phyloP scores from a whole-genome alignment of 257 asterid species.

The Hygrophila difformis region DNA sequence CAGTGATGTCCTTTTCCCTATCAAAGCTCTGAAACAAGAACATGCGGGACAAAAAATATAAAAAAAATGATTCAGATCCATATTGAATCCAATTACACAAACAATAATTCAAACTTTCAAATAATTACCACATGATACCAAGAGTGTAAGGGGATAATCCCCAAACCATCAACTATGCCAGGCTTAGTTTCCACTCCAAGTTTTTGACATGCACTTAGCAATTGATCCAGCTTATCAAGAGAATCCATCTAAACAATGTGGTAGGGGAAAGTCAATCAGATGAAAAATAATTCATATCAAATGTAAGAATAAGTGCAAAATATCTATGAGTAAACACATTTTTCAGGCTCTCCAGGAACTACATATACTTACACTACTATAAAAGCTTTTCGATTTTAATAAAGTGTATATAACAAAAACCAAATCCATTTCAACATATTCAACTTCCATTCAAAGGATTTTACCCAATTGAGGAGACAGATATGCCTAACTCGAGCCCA shows the following conservation, averaged over 20 bases:
- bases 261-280: background rate
- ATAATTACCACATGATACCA: conserved; percentile 88
- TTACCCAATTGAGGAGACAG: too few relatives aligned
- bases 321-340: too few relatives aligned
- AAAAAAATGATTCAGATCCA: conserved; percentile 10
- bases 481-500: too few relatives aligned
- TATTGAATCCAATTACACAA: background rate
- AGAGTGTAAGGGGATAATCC: conserved; percentile 65
- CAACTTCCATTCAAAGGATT: too few relatives aligned
- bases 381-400: too few relatives aligned
- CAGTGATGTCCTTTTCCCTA: conserved; percentile 65
- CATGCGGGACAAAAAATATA: background rate
- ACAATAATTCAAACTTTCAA: background rate
- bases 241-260: conserved; percentile 41
- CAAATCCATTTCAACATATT: too few relatives aligned
- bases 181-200: conserved; percentile 78
- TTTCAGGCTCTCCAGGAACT: too few relatives aligned
- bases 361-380: too few relatives aligned
- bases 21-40: conserved; percentile 63
- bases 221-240: conserved; percentile 62
- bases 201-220: conserved; percentile 45
- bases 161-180: conserved; percentile 48
- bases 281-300: too few relatives aligned
- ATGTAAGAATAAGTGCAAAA: too few relatives aligned
- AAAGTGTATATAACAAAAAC: too few relatives aligned